phyloP scores from a whole-genome alignment of 2,329 filamentous ascomycete species.

The Ophiostoma pallidulum region DNA sequence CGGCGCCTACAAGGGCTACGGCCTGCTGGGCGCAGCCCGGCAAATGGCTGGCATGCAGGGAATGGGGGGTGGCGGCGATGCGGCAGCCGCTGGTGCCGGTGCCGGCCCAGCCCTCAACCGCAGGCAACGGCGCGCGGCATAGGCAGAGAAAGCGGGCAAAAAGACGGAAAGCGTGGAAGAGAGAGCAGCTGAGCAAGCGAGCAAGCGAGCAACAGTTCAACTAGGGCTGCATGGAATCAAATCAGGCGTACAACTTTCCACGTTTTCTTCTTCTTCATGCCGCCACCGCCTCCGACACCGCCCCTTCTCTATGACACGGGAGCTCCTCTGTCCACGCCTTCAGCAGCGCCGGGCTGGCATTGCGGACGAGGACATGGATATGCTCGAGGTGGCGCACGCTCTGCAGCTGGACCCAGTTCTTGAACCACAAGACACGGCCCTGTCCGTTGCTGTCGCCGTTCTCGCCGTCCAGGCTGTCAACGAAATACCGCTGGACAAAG shows the following conservation, averaged over 20 bases:
- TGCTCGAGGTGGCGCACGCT: constrained; percentile 83
- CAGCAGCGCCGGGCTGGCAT: constrained; percentile 42
- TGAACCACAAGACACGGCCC: constrained; percentile 69
- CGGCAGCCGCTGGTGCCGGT: constrained; percentile 23
- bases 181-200: not conserved
- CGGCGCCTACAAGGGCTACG: constrained; percentile 43
- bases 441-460: constrained; percentile 25
- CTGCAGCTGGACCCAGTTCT: constrained; percentile 85
- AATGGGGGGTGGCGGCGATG: constrained; percentile 30
- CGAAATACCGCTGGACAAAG: constrained; percentile 64
- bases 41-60: constrained; percentile 42
- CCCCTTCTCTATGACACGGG: constrained; percentile 23
- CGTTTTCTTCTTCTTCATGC: no score
- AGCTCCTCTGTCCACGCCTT: constrained; percentile 44
- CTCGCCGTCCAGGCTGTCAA: constrained; percentile 38
- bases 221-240: no score
- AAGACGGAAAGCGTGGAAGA: not conserved
- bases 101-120: constrained; percentile 37
- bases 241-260: no score
- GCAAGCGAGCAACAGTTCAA: no score
- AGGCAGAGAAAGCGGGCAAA: constrained; percentile 5
- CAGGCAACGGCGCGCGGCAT: constrained; percentile 45
- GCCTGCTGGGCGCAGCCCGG: constrained; percentile 44
- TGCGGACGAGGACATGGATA: constrained; percentile 65
- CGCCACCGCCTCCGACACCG: no score